Conservation (phyloP, 2,329 filamentous ascomycete genomes). For the Penicillium brevicompactum region DNA sequence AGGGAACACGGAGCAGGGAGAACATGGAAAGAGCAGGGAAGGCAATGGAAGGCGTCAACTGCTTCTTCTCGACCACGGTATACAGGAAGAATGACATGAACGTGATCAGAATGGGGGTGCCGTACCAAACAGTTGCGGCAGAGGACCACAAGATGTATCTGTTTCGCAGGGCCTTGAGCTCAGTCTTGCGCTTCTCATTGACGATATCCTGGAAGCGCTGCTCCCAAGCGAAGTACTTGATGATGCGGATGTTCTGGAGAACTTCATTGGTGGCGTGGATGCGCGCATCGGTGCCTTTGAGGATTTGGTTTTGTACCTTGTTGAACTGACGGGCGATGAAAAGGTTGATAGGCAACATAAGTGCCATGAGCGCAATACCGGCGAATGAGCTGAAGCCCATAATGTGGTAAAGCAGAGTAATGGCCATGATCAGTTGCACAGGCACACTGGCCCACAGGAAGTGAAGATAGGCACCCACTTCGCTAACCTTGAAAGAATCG, state of each 20-base stretch:
- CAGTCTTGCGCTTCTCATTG: slow-evolving; percentile 79
- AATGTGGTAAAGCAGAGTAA: slow-evolving; percentile 82
- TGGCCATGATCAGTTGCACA: slow-evolving; percentile 79
- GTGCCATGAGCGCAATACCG: slow-evolving; percentile 84
- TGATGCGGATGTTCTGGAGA: slow-evolving; percentile 94
- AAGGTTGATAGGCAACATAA: slow-evolving; percentile 89
- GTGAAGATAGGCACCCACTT: slow-evolving; percentile 92
- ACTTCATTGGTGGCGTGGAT: slow-evolving; percentile 98
- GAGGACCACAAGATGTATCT: slow-evolving; percentile 90
- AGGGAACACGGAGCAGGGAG: slow-evolving; percentile 84
- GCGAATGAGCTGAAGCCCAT: slow-evolving; percentile 93
- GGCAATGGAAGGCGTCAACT: slow-evolving; percentile 85
- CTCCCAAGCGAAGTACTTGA: slow-evolving; percentile 99
- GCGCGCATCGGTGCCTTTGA: slow-evolving; percentile 89
- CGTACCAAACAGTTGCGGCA: slow-evolving; percentile 95
- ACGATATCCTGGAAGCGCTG: slow-evolving; percentile 83
- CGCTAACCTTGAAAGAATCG: slow-evolving; percentile 97
- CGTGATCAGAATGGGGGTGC: slow-evolving; percentile 90
- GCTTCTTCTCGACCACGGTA: slow-evolving; percentile 85
- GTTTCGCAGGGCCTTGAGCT: slow-evolving; percentile 75
- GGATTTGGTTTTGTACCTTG: slow-evolving; percentile 83
- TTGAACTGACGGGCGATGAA: slow-evolving; percentile 83
- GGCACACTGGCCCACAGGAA: slow-evolving; percentile 93
- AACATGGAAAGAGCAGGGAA: slow-evolving; percentile 97
- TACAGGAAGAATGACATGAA: slow-evolving; percentile 96